Conservation (phyloP, 164 flowering plant species). For the Vitis labrusca region DNA sequence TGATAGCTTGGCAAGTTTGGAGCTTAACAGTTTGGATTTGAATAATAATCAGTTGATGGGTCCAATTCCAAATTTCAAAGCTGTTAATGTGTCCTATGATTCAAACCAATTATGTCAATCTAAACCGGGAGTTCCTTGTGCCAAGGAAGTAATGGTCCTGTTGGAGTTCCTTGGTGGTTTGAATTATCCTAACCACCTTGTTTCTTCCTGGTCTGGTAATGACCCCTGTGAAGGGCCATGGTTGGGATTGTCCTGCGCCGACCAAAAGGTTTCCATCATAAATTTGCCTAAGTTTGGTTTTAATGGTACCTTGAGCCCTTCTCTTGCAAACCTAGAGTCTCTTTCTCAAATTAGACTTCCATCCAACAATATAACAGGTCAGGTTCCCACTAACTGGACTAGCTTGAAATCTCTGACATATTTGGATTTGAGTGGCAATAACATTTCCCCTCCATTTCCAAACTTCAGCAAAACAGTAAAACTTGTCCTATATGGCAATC, state of each 20-base stretch:
- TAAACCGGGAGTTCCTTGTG: slow-evolving; percentile 44
- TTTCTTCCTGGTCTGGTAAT: slow-evolving; percentile 59
- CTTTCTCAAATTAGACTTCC: slow-evolving; percentile 41
- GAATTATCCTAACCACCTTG: slow-evolving; percentile 52
- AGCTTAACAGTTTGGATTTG: slow-evolving; percentile 41
- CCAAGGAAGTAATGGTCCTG: slow-evolving; percentile 60
- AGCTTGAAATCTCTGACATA: slow-evolving; percentile 39
- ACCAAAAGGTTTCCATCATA: slow-evolving; percentile 33
- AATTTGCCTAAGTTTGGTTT: slow-evolving; percentile 46
- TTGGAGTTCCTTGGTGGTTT: slow-evolving; percentile 55
- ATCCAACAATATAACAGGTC: slow-evolving; percentile 49
- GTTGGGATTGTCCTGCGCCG: slow-evolving; percentile 53
- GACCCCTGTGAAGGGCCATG: slow-evolving; percentile 55
- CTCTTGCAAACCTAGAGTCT: slow-evolving; percentile 45
- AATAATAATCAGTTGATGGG: slow-evolving; percentile 70
- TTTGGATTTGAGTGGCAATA: slow-evolving; percentile 60
- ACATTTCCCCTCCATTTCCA: slow-evolving; percentile 61
- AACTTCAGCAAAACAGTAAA: slow-evolving; percentile 36
- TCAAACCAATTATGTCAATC: slow-evolving; percentile 56
- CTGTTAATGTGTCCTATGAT: slow-evolving; percentile 27
- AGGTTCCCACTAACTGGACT: slow-evolving; percentile 60
- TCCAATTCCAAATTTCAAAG: slow-evolving; percentile 55
- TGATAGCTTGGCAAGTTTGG: slow-evolving; percentile 44
- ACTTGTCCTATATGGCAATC: slow-evolving; percentile 38
- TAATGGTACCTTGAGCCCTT: slow-evolving; percentile 64